Conservation (phyloP, 176 grass and related monocot species). For the Rhipidocladum racemiflorum region DNA sequence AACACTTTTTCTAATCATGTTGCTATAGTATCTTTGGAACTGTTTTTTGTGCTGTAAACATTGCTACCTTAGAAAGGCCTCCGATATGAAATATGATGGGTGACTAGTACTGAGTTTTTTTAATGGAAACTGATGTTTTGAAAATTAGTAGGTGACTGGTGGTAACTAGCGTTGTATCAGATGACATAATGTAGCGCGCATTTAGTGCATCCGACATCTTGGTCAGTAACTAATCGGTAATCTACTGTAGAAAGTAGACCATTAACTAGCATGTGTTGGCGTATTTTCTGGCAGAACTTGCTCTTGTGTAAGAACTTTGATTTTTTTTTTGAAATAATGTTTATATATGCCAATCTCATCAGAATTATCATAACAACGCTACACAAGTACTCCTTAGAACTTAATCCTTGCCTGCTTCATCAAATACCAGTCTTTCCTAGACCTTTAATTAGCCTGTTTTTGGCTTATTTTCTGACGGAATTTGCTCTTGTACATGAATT, state of each 20-base stretch:
- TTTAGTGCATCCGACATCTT: constrained; percentile 5
- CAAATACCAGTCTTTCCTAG: too few relatives aligned
- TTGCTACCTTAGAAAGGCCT: background rate
- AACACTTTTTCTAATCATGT: background rate
- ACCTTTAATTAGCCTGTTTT: background rate
- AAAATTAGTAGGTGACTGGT: background rate
- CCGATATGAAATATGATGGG: background rate
- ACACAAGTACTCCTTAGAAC: too few relatives aligned
- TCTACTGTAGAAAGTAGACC: background rate
- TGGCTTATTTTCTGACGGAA: background rate
- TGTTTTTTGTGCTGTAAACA: background rate
- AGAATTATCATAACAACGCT: too few relatives aligned
- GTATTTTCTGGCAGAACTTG: too few relatives aligned
- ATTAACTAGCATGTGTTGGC: too few relatives aligned
- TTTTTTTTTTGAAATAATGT: too few relatives aligned
- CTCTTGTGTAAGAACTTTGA: too few relatives aligned
- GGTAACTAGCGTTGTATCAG: background rate
- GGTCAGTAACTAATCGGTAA: background rate
- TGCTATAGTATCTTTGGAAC: background rate
- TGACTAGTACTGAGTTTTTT: background rate
- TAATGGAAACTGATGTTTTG: background rate
- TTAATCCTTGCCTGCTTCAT: too few relatives aligned
- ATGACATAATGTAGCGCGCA: background rate
- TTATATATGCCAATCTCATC: too few relatives aligned
- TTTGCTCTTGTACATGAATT: background rate